Percentiles rank a stretch among this genome's conserved stretches.
Conservation (phyloP, 768 basidiomycete genomes). For the Leccinum boreale region DNA sequence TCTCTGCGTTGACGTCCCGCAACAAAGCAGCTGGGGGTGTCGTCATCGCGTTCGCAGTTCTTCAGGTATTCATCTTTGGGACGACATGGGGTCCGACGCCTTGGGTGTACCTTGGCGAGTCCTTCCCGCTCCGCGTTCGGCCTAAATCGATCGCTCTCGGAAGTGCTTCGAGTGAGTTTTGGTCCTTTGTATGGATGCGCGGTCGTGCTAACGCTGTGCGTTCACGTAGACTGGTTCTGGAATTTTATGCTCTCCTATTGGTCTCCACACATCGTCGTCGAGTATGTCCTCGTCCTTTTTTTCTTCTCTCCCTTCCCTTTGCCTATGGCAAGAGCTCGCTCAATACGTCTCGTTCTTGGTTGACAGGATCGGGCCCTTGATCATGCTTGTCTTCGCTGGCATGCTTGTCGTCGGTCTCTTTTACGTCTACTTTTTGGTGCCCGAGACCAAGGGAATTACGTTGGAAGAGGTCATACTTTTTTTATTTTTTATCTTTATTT, state of each 20-base stretch:
- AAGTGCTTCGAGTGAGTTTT: constrained; percentile 45
- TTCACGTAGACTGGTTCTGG: constrained; percentile 58
- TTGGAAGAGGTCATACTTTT: constrained; percentile 56
- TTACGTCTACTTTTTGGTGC: constrained; percentile 75
- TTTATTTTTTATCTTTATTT: background rate
- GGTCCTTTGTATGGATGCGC: background rate
- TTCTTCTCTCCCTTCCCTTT: too few relatives aligned
- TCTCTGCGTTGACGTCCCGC: constrained; percentile 44
- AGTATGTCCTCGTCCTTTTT: constrained; percentile 31
- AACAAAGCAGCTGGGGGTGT: constrained; percentile 63
- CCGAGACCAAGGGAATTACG: constrained; percentile 77
- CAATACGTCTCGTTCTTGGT: background rate
- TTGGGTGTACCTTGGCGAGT: constrained; percentile 77
- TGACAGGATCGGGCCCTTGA: constrained; percentile 64
- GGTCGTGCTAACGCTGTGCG: constrained; percentile 3
- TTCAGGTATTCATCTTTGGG: constrained; percentile 69
- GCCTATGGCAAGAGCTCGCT: background rate
- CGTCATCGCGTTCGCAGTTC: constrained; percentile 72
- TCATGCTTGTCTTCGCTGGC: constrained; percentile 74
- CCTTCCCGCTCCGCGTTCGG: constrained; percentile 77
- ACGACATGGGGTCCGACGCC: constrained; percentile 79
- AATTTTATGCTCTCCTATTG: constrained; percentile 75
- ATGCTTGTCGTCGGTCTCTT: constrained; percentile 65
- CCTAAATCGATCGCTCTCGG: constrained; percentile 79
- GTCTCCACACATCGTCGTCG: constrained; percentile 59